A percentile compares a stretch with the other conserved stretches of the same genome.
These are phyloP conservation scores for Colletotrichum scovillei DNA, from an alignment of 2,329 filamentous ascomycete genomes.

Conservation along the genomic window DNA sequence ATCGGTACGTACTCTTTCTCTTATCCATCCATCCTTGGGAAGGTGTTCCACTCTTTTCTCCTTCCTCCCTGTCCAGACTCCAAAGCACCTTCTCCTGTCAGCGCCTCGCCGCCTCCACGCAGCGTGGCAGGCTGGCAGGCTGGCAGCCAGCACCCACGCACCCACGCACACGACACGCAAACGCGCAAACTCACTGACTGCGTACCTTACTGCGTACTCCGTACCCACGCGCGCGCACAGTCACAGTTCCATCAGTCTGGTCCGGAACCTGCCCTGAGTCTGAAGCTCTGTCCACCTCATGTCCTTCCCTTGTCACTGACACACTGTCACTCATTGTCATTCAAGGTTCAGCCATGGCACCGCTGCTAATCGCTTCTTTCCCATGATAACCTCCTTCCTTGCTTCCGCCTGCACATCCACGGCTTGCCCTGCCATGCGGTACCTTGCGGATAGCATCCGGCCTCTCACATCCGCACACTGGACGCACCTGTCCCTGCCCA, in stretches of 20 bases:
- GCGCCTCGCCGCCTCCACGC: too few relatives aligned
- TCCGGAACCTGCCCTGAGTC: too few relatives aligned
- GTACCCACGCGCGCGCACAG: background rate
- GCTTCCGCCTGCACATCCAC: background rate
- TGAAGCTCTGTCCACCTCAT: background rate
- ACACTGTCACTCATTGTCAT: background rate
- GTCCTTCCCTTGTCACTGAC: too few relatives aligned
- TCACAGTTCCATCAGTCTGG: background rate
- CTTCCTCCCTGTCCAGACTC: background rate
- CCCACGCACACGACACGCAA: background rate
- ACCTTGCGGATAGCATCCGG: background rate
- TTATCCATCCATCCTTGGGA: too few relatives aligned
- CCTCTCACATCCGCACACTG: background rate
- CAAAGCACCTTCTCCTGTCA: background rate
- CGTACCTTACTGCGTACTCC: too few relatives aligned
- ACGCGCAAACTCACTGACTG: too few relatives aligned
- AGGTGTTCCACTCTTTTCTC: background rate
- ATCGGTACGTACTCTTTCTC: background rate
- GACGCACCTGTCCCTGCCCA: background rate
- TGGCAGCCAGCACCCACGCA: too few relatives aligned
- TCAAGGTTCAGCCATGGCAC: background rate
- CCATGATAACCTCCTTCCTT: constrained; percentile 9
- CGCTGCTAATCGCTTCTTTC: background rate
- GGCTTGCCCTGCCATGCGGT: too few relatives aligned
- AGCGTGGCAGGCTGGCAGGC: too few relatives aligned